Evolutionary conservation across 208 protist species (phyloP).

Genomic region (Zelonia costaricensis): DNA sequence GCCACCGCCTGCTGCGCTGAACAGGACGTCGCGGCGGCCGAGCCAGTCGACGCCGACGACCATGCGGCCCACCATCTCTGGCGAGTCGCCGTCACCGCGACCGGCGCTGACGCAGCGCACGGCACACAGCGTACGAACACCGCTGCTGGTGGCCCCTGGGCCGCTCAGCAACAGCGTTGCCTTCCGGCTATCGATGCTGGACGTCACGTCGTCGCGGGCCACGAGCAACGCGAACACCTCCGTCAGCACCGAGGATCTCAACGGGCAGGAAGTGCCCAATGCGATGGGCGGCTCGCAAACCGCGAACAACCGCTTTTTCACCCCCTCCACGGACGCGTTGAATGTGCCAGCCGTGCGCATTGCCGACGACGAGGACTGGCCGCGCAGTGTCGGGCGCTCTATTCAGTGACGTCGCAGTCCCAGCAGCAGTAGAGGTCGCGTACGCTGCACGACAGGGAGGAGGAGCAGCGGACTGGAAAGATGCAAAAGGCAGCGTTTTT

Average conservation of each 20-base stretch:
- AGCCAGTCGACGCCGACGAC: slow-evolving; percentile 6
- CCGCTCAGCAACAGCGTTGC: slow-evolving; percentile 4
- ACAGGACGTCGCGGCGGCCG: neutral
- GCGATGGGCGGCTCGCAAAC: slow-evolving; percentile 1
- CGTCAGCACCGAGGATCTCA: slow-evolving; percentile 23
- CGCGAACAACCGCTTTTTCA: slow-evolving; percentile 17
- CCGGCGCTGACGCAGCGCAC: slow-evolving; percentile 10
- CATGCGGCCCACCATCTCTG: neutral
- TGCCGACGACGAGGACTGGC: slow-evolving; percentile 28
- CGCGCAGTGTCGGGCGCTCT: slow-evolving; percentile 3
- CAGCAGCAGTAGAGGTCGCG: no score
- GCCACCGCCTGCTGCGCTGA: neutral
- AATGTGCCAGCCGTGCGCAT: slow-evolving; percentile 25
- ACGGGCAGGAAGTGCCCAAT: slow-evolving; percentile 5
- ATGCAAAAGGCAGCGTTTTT: no score
- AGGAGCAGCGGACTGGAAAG: no score
- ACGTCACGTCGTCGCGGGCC: slow-evolving; percentile 11
- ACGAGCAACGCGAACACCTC: slow-evolving; percentile 23
- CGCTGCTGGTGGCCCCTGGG: neutral
- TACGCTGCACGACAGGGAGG: no score
- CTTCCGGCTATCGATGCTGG: slow-evolving; percentile 8
- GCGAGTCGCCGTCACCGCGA: slow-evolving; percentile 10
- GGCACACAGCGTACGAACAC: slow-evolving; percentile 2
- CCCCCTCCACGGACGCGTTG: slow-evolving; percentile 19
- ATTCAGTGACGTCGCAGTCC: no score